A percentile compares a stretch with the other conserved stretches of the same genome.
These are phyloP conservation scores for Microcyclospora tardicrescens DNA, from an alignment of 2,329 filamentous ascomycete species.

Conservation along the genomic window DNA sequence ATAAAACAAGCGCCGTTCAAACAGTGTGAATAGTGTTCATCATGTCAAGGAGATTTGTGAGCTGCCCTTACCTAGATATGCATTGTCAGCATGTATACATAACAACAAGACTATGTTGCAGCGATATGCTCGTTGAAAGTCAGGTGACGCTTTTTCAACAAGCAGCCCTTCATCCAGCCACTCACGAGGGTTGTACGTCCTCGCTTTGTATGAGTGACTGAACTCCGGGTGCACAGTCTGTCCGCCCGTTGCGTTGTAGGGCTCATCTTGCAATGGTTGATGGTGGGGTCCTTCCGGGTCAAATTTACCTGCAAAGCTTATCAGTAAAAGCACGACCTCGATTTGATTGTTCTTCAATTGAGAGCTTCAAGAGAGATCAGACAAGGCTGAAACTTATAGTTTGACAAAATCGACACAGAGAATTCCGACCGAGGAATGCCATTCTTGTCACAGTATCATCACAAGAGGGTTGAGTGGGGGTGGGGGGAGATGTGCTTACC, in stretches of 20 bases:
- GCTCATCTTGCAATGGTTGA: conserved; percentile 41
- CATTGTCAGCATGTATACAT: conserved; percentile 6
- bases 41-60: conserved; percentile 31
- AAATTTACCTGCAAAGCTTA: conserved; percentile 7
- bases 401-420: conserved; percentile 50
- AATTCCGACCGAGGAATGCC: conserved; percentile 58
- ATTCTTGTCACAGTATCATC: conserved; percentile 53
- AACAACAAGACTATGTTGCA: neutral
- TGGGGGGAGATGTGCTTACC: conserved; percentile 6
- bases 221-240: conserved; percentile 43
- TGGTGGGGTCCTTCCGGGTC: conserved; percentile 8
- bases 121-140: conserved; percentile 22
- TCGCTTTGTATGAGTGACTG: conserved; percentile 40
- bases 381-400: conserved; percentile 56
- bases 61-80: neutral
- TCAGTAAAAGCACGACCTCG: conserved; percentile 19
- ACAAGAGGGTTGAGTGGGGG: conserved; percentile 20
- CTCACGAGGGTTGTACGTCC: conserved; percentile 53
- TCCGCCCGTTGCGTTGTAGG: conserved; percentile 55
- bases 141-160: conserved; percentile 60
- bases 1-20: conserved; percentile 43
- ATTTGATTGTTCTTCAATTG: conserved; percentile 7
- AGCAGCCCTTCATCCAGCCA: conserved; percentile 41
- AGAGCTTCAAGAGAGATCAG: conserved; percentile 33
- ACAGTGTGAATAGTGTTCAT: conserved; percentile 63